A percentile compares a stretch with the other conserved stretches of the same genome.
These are phyloP conservation scores for Lavandula angustifolia DNA, from an alignment of 257 asterid species.

Conservation along the genomic window DNA sequence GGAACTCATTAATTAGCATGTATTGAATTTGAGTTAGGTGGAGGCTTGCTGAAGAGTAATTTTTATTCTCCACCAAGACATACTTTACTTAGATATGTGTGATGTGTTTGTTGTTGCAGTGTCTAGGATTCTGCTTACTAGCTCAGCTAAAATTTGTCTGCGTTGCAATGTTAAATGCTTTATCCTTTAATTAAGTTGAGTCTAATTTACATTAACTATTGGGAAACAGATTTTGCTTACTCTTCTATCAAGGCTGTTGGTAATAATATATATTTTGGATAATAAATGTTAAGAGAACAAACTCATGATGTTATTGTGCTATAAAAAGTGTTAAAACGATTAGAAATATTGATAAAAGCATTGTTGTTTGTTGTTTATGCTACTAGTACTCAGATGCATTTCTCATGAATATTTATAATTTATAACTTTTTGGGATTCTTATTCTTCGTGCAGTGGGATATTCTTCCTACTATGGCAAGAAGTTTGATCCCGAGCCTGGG, in stretches of 20 bases:
- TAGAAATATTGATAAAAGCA: background rate
- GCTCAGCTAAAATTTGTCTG: constrained; percentile 7
- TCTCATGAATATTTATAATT: background rate
- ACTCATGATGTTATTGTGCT: background rate
- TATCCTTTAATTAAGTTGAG: constrained; percentile 5
- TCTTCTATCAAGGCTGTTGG: no score
- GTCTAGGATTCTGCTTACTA: background rate
- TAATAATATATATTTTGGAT: no score
- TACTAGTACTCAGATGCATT: background rate
- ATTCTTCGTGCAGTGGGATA: constrained; percentile 66
- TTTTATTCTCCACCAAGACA: background rate
- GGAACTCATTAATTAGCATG: background rate
- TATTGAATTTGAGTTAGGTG: background rate
- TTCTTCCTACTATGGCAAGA: constrained; percentile 90
- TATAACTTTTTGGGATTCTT: constrained; percentile 11
- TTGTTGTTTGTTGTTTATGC: constrained; percentile 17
- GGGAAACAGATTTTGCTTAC: no score
- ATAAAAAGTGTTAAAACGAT: background rate
- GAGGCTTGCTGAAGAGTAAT: background rate
- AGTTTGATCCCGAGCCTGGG: constrained; percentile 94
- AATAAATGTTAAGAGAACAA: background rate
- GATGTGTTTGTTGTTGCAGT: background rate
- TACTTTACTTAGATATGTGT: background rate
- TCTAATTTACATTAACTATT: no score
- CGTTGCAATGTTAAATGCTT: background rate